Base-by-base conservation (phyloP, 1,139 yeast genomes). In the Hyphopichia wangnamkhiaoensis region DNA sequence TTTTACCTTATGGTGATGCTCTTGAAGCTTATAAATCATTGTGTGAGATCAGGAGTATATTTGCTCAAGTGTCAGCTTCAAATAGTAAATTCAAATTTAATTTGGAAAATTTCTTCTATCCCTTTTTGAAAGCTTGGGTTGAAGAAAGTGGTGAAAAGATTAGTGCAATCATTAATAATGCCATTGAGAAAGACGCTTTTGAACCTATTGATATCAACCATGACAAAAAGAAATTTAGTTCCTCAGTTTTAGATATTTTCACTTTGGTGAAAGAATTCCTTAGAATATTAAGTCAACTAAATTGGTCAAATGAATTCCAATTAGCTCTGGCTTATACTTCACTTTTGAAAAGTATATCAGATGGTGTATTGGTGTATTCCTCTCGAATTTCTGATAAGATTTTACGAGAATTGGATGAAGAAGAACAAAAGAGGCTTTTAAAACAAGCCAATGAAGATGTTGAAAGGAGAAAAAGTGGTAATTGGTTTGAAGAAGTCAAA, bases 161-260 rank as follows among this genome's bases (percentile, higher is more conserved):
- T 2, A 49, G 58, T 4, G 56, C 64, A 3, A 79, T 83, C 50
- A 80, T 83, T 3, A 65, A 67, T 23, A 73, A 78, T 21, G 80
- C 89, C 0, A 52, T 85, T 9, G 68, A 70, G 16, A 68, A 65
- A 17, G 95, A 86, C 53, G 53, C 53, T 0, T 84, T 82, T 58
- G 62, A 69, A 43, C 82, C 85, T 0, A 59, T 81, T 14, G 78
- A 79, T 47, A 50, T 71, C 3, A 71, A 64, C 0, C 60, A 54
- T 21, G 74, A 71, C 37, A 57, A 59, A 9, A 66, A 65, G 40
- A 68, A 45, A 43, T 67, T 52, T 39, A 68, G 74, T 41, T 67
- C 79, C 1, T 84, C 93, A 0, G 86, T 85, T 1, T 58, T 76
- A 21, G 95, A 87, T 54, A 73, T 84, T 17, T 83, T 85, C 56